Percentiles rank a stretch among this genome's conserved stretches.
Evolutionary conservation across 202 grass and related monocot species (phyloP).

Genomic region (Carex arenaria): DNA sequence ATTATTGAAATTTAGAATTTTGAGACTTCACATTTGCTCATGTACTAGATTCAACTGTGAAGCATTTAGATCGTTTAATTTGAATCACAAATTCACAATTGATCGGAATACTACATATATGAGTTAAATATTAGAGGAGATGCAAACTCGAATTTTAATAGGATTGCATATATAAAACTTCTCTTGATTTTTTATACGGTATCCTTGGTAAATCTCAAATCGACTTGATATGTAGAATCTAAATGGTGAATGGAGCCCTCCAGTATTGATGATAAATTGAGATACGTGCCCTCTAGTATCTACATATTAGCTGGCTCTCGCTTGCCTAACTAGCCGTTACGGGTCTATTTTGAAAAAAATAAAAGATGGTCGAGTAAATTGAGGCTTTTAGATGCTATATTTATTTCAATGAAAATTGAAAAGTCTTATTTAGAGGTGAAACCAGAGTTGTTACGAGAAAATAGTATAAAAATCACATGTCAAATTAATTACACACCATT

Average conservation of each 20-base stretch:
- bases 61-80: too few relatives aligned
- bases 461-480: background rate
- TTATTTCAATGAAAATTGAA: background rate
- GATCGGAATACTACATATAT: too few relatives aligned
- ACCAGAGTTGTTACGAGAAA: background rate
- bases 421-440: background rate
- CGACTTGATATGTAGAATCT: background rate
- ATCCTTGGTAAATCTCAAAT: background rate
- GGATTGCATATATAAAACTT: too few relatives aligned
- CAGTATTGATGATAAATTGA: background rate
- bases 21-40: background rate
- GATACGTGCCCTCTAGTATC: background rate
- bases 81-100: too few relatives aligned
- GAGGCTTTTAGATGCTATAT: background rate
- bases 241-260: background rate
- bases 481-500: background rate
- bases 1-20: background rate
- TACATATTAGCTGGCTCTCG: background rate
- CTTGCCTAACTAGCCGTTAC: slow-evolving; percentile 18
- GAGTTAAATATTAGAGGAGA: too few relatives aligned
- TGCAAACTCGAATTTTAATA: too few relatives aligned
- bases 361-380: background rate
- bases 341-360: background rate
- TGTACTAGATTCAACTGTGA: background rate
- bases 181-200: too few relatives aligned